phyloP scores from a whole-genome alignment of 2,329 filamentous ascomycete genomes.

The Neurospora sp. region DNA sequence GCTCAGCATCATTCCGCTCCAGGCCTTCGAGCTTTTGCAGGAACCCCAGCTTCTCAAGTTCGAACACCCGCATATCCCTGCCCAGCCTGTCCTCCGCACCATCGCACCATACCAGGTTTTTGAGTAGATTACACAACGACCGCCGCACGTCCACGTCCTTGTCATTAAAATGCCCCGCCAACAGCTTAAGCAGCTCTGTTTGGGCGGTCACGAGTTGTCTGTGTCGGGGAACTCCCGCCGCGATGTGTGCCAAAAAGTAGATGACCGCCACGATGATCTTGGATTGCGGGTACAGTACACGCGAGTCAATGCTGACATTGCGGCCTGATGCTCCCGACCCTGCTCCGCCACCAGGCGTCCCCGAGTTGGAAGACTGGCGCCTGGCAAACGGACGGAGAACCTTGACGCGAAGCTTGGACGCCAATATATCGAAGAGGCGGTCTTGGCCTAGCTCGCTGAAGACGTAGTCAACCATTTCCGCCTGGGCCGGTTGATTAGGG shows the following conservation, averaged over 20 bases:
- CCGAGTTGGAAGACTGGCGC: slow-evolving; percentile 22
- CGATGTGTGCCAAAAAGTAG: slow-evolving; percentile 79
- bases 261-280: slow-evolving; percentile 71
- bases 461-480: slow-evolving; percentile 75
- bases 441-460: slow-evolving; percentile 67
- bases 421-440: slow-evolving; percentile 69
- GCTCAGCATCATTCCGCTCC: slow-evolving; percentile 55
- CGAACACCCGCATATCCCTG: slow-evolving; percentile 55
- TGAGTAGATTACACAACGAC: slow-evolving; percentile 72
- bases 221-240: slow-evolving; percentile 69
- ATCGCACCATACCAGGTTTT: slow-evolving; percentile 78
- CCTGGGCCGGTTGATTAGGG: slow-evolving; percentile 41
- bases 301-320: slow-evolving; percentile 20
- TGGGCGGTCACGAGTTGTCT: slow-evolving; percentile 70
- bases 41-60: slow-evolving; percentile 64
- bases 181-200: slow-evolving; percentile 60
- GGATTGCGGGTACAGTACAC: slow-evolving; percentile 45
- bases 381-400: slow-evolving; percentile 43
- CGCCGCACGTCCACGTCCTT: slow-evolving; percentile 63
- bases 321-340: not conserved
- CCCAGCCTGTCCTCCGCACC: slow-evolving; percentile 56
- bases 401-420: slow-evolving; percentile 62
- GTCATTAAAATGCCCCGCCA: slow-evolving; percentile 65
- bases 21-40: slow-evolving; percentile 53
- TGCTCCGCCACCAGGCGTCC: not conserved